Conservation (phyloP, 2,329 filamentous ascomycete genomes). For the Sporothrix luriei region DNA sequence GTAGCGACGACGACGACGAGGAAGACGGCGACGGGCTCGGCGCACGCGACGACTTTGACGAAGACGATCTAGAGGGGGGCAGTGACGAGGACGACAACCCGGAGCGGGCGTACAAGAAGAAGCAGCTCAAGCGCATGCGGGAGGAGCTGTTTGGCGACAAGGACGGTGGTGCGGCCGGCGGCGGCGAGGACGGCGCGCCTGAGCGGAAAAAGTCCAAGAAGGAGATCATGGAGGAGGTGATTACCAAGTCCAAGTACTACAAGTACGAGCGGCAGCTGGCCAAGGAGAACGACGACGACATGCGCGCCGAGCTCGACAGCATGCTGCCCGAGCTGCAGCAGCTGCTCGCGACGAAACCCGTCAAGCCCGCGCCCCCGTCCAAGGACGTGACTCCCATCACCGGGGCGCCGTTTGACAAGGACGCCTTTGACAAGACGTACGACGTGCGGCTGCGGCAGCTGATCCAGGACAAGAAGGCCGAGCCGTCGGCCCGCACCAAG, state of each 20-base stretch:
- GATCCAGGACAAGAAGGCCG: slow-evolving; percentile 79
- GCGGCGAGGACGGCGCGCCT: slow-evolving; percentile 61
- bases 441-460: slow-evolving; percentile 81
- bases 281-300: slow-evolving; percentile 90
- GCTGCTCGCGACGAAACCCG: slow-evolving; percentile 59
- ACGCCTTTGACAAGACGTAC: slow-evolving; percentile 80
- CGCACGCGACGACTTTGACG: slow-evolving; percentile 72
- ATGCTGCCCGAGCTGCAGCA: slow-evolving; percentile 75
- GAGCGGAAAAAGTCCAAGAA: slow-evolving; percentile 92
- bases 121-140: slow-evolving; percentile 60
- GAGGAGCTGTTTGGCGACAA: slow-evolving; percentile 48
- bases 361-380: slow-evolving; percentile 33
- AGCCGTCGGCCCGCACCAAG: slow-evolving; percentile 85
- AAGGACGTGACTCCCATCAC: slow-evolving; percentile 35
- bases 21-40: neutral
- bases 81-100: slow-evolving; percentile 62
- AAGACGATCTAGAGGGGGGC: slow-evolving; percentile 68
- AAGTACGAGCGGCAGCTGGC: slow-evolving; percentile 91
- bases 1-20: neutral
- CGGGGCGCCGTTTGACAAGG: slow-evolving; percentile 56
- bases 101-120: slow-evolving; percentile 60
- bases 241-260: slow-evolving; percentile 93
- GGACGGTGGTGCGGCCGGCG: slow-evolving; percentile 38
- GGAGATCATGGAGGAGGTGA: slow-evolving; percentile 97
- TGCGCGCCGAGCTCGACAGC: slow-evolving; percentile 81